phyloP scores from a whole-genome alignment of 345 rosid species.

The Citrus unshiu region DNA sequence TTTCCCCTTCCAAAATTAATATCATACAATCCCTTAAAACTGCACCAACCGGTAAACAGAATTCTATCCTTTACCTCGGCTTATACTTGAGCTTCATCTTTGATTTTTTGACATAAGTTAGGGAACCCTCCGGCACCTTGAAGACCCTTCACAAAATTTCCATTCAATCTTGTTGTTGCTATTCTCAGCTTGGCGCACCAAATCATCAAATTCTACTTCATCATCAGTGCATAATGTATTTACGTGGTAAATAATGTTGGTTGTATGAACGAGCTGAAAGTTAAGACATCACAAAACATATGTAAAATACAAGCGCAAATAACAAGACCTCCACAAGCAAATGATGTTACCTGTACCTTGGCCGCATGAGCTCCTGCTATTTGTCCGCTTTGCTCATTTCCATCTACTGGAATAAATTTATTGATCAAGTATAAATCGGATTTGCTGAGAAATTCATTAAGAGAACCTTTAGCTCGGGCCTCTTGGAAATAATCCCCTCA shows the following conservation, averaged over 20 bases:
- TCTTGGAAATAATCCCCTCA: background rate
- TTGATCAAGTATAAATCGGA: background rate
- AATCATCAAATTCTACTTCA: background rate
- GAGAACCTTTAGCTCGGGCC: background rate
- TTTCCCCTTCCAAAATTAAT: conserved; percentile 29
- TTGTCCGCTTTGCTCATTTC: background rate
- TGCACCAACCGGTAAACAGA: background rate
- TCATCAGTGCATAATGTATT: background rate
- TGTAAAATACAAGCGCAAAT: too few relatives aligned
- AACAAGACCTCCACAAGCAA: too few relatives aligned
- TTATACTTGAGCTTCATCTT: background rate
- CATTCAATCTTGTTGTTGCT: conserved; percentile 6
- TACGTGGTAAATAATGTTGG: too few relatives aligned
- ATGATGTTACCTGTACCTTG: conserved; percentile 15
- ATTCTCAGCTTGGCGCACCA: conserved; percentile 1
- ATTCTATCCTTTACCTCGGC: conserved; percentile 7
- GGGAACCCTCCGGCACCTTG: conserved; percentile 7
- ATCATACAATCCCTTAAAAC: too few relatives aligned
- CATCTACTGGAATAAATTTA: background rate
- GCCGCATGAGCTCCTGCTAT: conserved; percentile 2
- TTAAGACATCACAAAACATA: too few relatives aligned
- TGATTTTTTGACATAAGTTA: background rate
- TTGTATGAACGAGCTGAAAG: too few relatives aligned
- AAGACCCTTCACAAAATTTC: conserved; percentile 13
- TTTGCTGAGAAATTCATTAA: background rate